phyloP scores from a whole-genome alignment of 441 rosid genomes.

The Cnidoscolus chayamansa region DNA sequence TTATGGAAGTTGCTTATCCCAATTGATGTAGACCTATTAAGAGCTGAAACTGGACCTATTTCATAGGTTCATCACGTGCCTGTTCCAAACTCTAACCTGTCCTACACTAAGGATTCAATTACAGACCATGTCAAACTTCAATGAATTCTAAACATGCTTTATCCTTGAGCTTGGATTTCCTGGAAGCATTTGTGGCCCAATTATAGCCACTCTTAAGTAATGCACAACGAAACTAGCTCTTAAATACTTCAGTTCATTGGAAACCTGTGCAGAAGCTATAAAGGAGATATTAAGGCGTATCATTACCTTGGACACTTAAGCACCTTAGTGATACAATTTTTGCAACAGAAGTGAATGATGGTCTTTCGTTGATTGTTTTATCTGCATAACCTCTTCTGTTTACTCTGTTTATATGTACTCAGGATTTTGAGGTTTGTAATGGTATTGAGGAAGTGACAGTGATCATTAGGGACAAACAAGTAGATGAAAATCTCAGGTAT shows the following conservation, averaged over 20 bases:
- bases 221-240: background rate
- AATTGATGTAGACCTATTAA: background rate
- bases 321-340: background rate
- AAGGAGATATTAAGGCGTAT: background rate
- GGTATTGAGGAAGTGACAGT: conserved; percentile 85
- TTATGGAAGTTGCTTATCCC: background rate
- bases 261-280: background rate
- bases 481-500: conserved; percentile 85
- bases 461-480: conserved; percentile 77
- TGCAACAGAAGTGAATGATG: background rate
- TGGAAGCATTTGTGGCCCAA: background rate
- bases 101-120: background rate
- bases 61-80: background rate
- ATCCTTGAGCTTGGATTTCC: background rate
- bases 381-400: background rate
- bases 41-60: background rate
- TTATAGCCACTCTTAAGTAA: background rate
- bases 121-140: background rate
- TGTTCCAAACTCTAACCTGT: background rate
- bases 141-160: background rate
- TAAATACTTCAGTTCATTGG: background rate
- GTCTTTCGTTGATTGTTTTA: background rate
- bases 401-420: conserved; percentile 4
- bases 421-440: conserved; percentile 80
- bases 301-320: background rate